Evolutionary conservation across 257 asterid species (phyloP).

Genomic region (Fraxinus americana): DNA sequence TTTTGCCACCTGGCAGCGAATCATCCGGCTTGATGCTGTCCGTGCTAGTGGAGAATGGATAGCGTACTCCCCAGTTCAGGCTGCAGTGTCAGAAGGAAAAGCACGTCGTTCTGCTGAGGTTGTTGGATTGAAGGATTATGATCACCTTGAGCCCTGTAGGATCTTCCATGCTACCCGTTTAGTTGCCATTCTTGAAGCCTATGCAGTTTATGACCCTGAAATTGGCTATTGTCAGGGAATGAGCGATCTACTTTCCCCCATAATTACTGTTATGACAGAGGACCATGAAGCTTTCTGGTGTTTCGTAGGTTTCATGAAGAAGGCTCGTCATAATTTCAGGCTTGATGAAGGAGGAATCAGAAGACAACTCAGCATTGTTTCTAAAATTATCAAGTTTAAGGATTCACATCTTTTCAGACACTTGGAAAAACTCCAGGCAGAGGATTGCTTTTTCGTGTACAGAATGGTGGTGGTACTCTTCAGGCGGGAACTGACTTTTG

Average conservation of each 20-base stretch:
- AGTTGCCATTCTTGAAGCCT: conserved; percentile 90
- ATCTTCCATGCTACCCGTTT: conserved; percentile 82
- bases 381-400: conserved; percentile 76
- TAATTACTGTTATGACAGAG: conserved; percentile 72
- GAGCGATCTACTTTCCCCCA: conserved; percentile 91
- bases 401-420: conserved; percentile 88
- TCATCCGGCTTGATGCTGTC: conserved; percentile 82
- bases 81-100: conserved; percentile 50
- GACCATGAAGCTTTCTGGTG: conserved; percentile 98
- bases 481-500: conserved; percentile 79
- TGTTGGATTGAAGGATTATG: conserved; percentile 76
- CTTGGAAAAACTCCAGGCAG: conserved; percentile 86
- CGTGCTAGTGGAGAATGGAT: conserved; percentile 90
- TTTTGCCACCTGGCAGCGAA: conserved; percentile 82
- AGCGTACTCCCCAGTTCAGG: conserved; percentile 53
- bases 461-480: conserved; percentile 94
- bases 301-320: conserved; percentile 89
- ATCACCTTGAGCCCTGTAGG: conserved; percentile 71
- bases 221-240: conserved; percentile 96
- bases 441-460: conserved; percentile 89
- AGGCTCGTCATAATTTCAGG: conserved; percentile 90
- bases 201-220: conserved; percentile 81
- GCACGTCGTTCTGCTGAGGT: conserved; percentile 71
- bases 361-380: conserved; percentile 71
- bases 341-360: conserved; percentile 86